Evolutionary conservation across 257 asterid genomes (phyloP).

Genomic region (Gentiana straminea): DNA sequence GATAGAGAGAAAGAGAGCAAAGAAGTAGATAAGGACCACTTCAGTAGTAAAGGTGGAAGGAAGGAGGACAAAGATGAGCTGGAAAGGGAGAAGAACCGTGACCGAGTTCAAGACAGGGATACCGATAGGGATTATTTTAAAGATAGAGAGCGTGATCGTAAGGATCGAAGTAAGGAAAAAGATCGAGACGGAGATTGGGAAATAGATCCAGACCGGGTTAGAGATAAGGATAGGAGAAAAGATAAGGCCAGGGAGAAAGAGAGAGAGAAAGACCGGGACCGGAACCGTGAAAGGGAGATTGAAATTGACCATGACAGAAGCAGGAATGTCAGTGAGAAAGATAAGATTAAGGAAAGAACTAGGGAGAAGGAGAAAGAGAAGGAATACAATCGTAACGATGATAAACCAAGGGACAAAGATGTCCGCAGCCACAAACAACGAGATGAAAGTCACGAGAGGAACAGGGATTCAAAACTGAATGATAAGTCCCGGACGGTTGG

Average conservation of each 20-base stretch:
- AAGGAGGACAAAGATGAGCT: constrained; percentile 59
- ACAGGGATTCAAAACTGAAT: constrained; percentile 41
- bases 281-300: constrained; percentile 21
- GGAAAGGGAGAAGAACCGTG: constrained; percentile 46
- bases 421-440: constrained; percentile 39
- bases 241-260: constrained; percentile 53
- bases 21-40: constrained; percentile 35
- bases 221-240: constrained; percentile 42
- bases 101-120: constrained; percentile 45
- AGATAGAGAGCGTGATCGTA: constrained; percentile 50
- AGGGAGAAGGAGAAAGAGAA: constrained; percentile 60
- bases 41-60: constrained; percentile 47
- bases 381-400: constrained; percentile 50
- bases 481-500: constrained; percentile 19
- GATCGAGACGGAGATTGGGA: constrained; percentile 20
- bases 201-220: constrained; percentile 33
- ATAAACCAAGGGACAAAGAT: constrained; percentile 53
- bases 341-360: constrained; percentile 51
- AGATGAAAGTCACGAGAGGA: constrained; percentile 46
- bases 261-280: constrained; percentile 42
- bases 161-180: constrained; percentile 47
- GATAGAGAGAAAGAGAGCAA: constrained; percentile 46
- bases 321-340: constrained; percentile 46
- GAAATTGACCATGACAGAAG: constrained; percentile 39
- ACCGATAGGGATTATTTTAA: constrained; percentile 45